Base-by-base conservation (phyloP, 345 rosid species). In the Punica granatum region DNA sequence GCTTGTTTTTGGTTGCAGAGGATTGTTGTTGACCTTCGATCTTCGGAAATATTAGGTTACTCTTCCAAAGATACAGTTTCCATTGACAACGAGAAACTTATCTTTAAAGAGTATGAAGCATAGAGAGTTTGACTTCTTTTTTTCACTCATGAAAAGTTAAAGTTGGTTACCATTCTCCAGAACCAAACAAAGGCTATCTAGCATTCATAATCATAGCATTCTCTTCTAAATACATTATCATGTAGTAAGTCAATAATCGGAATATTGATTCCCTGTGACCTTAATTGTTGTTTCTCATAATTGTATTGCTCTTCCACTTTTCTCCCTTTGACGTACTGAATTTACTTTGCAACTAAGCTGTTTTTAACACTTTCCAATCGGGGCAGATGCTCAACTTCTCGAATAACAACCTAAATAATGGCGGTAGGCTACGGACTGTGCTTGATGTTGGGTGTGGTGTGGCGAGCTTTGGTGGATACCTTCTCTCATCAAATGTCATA, bases 381-480 rank as follows among this genome's bases (percentile, higher is more conserved):
- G 72, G n/a, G 74, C 89, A 94, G 98, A 94, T 94, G 99, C 92
- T 94, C 68, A 89, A 89, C 75, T 94, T 92, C 68, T 79, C 98
- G 3, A 78, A 83, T 28, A 74, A 84, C 72, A 87, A 73, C 62
- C 72, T 94, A 70, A 92, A 89, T 73, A 74, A 94, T 30, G 92
- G 76, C 58, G 99, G 99, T 67, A 85, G 79, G 42, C 15, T 94
- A 34, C 78, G 99, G 67, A 89, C 97, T 11, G 98, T 94, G 74
- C 88, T 94, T 54, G 99, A 94, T 79, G 99, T 94, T 67, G 99
- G 99, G 21, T 94, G 98, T 28, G 99, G 99, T 63, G 99, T 94
- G 66, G 99, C 99, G 7, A 94, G 98, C 79, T 94, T 94, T 76
- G 99, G 99, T 75, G 99, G 81, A 31, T 94, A 92, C 73, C 90